Base-by-base conservation (phyloP, 2,329 filamentous ascomycete genomes). In the Monosporascus sp. region DNA sequence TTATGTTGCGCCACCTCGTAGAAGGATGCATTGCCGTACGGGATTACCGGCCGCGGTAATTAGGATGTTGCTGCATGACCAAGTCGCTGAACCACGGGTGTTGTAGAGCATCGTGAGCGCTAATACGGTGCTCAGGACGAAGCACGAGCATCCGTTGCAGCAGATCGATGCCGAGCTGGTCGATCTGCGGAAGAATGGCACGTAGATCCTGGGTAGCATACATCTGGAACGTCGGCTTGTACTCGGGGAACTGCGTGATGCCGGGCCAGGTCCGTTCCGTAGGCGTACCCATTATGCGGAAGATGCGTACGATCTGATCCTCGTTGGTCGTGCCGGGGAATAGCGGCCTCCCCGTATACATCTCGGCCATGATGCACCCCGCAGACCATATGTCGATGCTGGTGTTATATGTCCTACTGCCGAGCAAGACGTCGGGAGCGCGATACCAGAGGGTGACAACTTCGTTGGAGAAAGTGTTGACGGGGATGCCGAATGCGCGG, bases 301-400 rank as follows among this genome's bases (percentile, higher is more conserved):
- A 99, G 71, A 99, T 99, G 70, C 95, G 91, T 58, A 96, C 82
- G 50, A 97, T 86, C 71, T 99, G 94, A 68, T 99, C 94, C 72
- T 99, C 94, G 70, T 99, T 99, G 38, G 94, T 97, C 2, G 94
- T 99, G 54, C 94, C 94, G 0, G 94, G 94, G 75, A 99, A 99
- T 7, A 99, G 81, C 0, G 94, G 94, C 18, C 94, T 84, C 4
- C 94, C 94, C 0, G 93, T 97, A 72, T 95, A 97, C 91, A 99
- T 97, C 74, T 99, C 94, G 9, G 94, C 94, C 94, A 99, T 97
- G 78, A 99, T 99, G 72, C 94, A 99, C 53, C 94, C 94, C 7
- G 94, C 94, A 7, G 91, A 96, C 94, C 94, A 99, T 69, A 99
- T 97, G 67, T 99, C 94, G 70, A 99, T 97, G 74, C 91, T 96